A percentile compares a stretch with the other conserved stretches of the same genome.
Conservation (phyloP, 2,329 filamentous ascomycete genomes). For the Alternaria hordeiaustralica region DNA sequence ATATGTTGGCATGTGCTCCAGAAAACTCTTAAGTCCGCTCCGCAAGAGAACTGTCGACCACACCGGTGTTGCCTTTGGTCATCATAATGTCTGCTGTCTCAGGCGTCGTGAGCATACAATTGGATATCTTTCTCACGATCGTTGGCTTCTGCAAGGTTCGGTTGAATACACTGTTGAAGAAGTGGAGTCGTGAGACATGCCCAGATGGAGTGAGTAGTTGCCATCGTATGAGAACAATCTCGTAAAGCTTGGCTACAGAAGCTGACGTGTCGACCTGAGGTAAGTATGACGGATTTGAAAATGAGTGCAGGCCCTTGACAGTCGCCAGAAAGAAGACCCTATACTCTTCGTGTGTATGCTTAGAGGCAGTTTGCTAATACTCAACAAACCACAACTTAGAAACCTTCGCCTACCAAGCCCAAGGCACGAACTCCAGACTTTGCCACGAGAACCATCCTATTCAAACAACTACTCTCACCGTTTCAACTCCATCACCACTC, state of each 20-base stretch:
- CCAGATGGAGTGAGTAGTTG: neutral
- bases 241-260: neutral
- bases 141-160: neutral
- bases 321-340: no score
- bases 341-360: no score
- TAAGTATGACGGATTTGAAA: neutral
- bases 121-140: neutral
- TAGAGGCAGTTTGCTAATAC: neutral
- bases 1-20: neutral
- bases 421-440: neutral
- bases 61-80: neutral
- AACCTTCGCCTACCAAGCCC: no score
- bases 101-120: neutral
- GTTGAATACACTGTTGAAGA: neutral
- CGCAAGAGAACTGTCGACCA: neutral
- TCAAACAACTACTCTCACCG: neutral
- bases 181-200: neutral
- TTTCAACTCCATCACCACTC: neutral
- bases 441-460: neutral
- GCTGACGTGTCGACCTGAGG: neutral
- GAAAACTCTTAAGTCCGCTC: neutral
- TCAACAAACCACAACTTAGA: neutral
- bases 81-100: neutral
- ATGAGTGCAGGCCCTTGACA: neutral
- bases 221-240: neutral